These are phyloP conservation scores for Cercospora zeina DNA, from an alignment of 2,329 filamentous ascomycete species.

Conservation along the genomic window DNA sequence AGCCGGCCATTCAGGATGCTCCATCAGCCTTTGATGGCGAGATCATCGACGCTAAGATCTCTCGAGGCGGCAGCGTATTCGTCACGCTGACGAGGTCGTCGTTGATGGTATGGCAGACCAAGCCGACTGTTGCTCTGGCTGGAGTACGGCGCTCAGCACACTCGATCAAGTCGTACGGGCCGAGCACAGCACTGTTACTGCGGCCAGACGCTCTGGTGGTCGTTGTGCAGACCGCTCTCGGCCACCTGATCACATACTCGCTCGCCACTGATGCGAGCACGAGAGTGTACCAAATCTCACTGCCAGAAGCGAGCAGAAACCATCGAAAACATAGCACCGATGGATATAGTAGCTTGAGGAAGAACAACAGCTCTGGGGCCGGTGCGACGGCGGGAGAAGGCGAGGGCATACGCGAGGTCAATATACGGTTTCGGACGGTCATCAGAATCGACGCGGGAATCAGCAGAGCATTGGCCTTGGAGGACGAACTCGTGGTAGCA, in stretches of 20 bases:
- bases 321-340: constrained; percentile 53
- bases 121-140: constrained; percentile 88
- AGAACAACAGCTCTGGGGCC: constrained; percentile 29
- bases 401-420: constrained; percentile 78
- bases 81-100: constrained; percentile 81
- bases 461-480: constrained; percentile 78
- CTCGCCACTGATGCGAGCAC: constrained; percentile 80
- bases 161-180: constrained; percentile 80
- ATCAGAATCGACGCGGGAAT: constrained; percentile 98
- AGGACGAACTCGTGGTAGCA: constrained; percentile 89
- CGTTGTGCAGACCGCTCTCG: constrained; percentile 80
- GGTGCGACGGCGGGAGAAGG: constrained; percentile 73
- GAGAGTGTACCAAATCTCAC: constrained; percentile 80
- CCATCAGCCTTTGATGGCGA: constrained; percentile 21
- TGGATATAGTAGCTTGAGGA: constrained; percentile 35
- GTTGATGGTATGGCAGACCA: constrained; percentile 92
- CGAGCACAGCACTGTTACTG: constrained; percentile 79
- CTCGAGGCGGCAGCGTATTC: constrained; percentile 79
- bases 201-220: constrained; percentile 90
- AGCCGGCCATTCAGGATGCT: background rate
- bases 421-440: constrained; percentile 91
- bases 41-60: constrained; percentile 74
- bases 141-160: constrained; percentile 77
- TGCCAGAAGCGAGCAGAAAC: constrained; percentile 57
- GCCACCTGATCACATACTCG: constrained; percentile 92